Percentiles rank a stretch among this genome's conserved stretches.
Evolutionary conservation across 1,284 basidiomycete species (phyloP).

Genomic region (Cutaneotrichosporon sp.): DNA sequence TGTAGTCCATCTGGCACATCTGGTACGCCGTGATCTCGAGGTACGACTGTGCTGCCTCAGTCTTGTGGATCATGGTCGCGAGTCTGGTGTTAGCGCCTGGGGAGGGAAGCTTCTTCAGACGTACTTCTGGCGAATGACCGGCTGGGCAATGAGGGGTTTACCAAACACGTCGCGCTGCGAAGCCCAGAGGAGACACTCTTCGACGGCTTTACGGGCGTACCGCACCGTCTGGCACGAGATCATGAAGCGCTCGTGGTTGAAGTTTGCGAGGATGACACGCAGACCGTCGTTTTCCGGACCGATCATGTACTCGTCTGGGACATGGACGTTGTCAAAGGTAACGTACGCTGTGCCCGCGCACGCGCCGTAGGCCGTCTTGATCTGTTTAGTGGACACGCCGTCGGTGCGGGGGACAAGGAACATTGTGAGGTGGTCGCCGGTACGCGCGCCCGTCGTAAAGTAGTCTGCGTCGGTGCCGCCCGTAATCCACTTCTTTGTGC

Average conservation of each 20-base stretch:
- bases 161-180: conserved; percentile 75
- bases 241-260: conserved; percentile 32
- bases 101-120: not conserved
- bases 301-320: conserved; percentile 76
- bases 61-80: conserved; percentile 76
- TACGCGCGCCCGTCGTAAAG: conserved; percentile 34
- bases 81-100: conserved; percentile 44
- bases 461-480: conserved; percentile 59
- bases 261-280: conserved; percentile 60
- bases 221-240: conserved; percentile 14
- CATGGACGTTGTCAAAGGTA: conserved; percentile 80
- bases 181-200: conserved; percentile 57
- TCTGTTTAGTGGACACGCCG: conserved; percentile 75
- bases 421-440: conserved; percentile 74
- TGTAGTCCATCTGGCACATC: conserved; percentile 77
- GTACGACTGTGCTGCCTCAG: conserved; percentile 80
- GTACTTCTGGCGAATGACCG: conserved; percentile 63
- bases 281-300: conserved; percentile 78
- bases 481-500: conserved; percentile 90
- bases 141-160: conserved; percentile 72
- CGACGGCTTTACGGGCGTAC: conserved; percentile 28
- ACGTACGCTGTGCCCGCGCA: conserved; percentile 77
- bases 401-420: conserved; percentile 71
- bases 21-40: conserved; percentile 83
- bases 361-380: conserved; percentile 77